Base-by-base conservation (phyloP, 129 eudicot genomes). In the Centella asiatica region DNA sequence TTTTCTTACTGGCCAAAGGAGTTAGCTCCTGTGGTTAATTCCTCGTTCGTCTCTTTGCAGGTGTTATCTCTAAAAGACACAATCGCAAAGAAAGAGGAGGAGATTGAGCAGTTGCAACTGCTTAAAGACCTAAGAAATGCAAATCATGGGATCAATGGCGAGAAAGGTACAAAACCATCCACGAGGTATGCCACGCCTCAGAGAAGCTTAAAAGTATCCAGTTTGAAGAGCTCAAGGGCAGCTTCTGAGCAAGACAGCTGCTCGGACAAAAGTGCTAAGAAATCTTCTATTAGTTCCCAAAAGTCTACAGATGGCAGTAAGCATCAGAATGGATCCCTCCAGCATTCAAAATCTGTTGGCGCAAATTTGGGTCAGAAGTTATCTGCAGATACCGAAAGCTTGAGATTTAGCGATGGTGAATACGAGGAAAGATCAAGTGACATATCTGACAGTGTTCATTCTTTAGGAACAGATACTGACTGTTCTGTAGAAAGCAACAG, bases 51-150 rank as follows among this genome's bases (percentile, higher is more conserved):
- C 9, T 9, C 2, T 51, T 57, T 64, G 45, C 71, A 89, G 97
- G 97, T 89, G 51, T 76, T 81, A 54, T 77, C 97, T 17, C 84
- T 85, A 0, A 89, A 80, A 80, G 76, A 71, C 68, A 61, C 77
- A n/a, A 68, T 89, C 37, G 74, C 90, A 19, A 89, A 76, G 76
- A 89, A 82, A 63, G 97, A 89, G 8, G 97, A 80, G 78, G 95
- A 89, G 78, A 85, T 89, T 54, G 97, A 83, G 69, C 56, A 72
- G 33, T 59, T 83, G 67, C 92, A 85, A 65, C 57, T 65, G 26
- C 59, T 53, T 44, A 83, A 65, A 83, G 85, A 74, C 55, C 65
- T 64, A 47, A 84, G 61, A 63, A 80, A 39, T 33, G 45, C 32
- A 5, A 42, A 56, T 62, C 74, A 60, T 7, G 63, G 31, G 17